These are phyloP conservation scores for Microbotryum intermedium DNA, from an alignment of 1,284 basidiomycete genomes.

Conservation along the genomic window DNA sequence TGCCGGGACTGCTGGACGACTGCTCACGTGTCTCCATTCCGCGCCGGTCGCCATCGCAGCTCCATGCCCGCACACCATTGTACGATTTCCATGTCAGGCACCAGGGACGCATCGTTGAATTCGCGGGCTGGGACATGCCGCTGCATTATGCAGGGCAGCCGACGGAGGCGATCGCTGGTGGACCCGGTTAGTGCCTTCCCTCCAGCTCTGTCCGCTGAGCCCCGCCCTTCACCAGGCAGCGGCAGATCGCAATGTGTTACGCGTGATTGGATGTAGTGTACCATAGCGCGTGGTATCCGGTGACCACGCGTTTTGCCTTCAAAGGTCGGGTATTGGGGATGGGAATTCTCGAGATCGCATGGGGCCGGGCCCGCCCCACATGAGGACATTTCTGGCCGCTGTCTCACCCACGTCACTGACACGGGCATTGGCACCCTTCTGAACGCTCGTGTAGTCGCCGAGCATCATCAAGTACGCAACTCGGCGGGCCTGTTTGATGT, in stretches of 20 bases:
- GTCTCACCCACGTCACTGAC: not conserved
- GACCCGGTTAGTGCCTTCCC: slow-evolving; percentile 54
- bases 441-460: slow-evolving; percentile 54
- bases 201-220: not conserved
- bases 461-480: slow-evolving; percentile 81
- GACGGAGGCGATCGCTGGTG: slow-evolving; percentile 45
- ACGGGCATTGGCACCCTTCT: not conserved
- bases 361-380: not conserved
- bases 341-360: slow-evolving; percentile 10
- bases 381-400: not conserved
- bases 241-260: slow-evolving; percentile 9
- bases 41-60: no score
- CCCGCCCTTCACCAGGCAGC: not conserved
- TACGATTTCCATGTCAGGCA: slow-evolving; percentile 83
- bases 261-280: not conserved
- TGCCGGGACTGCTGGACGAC: no score
- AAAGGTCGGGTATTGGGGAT: not conserved
- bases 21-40: no score
- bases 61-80: slow-evolving; percentile 52
- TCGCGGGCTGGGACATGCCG: slow-evolving; percentile 94
- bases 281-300: no score
- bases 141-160: slow-evolving; percentile 58
- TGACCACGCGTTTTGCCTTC: not conserved
- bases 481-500: slow-evolving; percentile 91
- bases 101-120: slow-evolving; percentile 91